Percentiles rank a stretch among this genome's conserved stretches.
These are phyloP conservation scores for Solanum appendiculatum DNA, from an alignment of 257 asterid species.

Conservation along the genomic window DNA sequence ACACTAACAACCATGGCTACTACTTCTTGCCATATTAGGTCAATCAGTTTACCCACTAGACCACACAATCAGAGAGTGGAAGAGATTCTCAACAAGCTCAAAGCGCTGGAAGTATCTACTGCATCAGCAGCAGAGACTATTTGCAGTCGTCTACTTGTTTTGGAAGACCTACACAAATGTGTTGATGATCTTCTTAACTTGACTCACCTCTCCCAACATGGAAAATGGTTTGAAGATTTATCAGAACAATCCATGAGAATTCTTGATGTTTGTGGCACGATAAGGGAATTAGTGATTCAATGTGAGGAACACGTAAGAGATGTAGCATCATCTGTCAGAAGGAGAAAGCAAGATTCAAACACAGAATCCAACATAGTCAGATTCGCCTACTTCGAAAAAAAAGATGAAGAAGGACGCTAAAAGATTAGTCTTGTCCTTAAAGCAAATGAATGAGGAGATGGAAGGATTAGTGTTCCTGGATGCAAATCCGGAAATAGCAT, in stretches of 20 bases:
- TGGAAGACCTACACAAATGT: slow-evolving; percentile 5
- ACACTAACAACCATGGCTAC: background rate
- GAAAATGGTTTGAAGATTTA: slow-evolving; percentile 10
- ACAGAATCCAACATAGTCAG: background rate
- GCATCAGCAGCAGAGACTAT: background rate
- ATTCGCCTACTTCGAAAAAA: background rate
- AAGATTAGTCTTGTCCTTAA: slow-evolving; percentile 8
- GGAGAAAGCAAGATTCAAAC: slow-evolving; percentile 15
- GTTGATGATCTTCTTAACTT: slow-evolving; percentile 20
- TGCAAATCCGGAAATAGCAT: slow-evolving; percentile 6
- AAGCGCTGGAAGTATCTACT: background rate
- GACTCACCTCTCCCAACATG: slow-evolving; percentile 10
- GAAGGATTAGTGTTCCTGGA: slow-evolving; percentile 1
- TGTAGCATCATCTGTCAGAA: slow-evolving; percentile 13
- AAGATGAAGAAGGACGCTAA: slow-evolving; percentile 16
- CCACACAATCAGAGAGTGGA: background rate
- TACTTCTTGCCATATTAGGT: background rate
- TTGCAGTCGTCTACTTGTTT: slow-evolving; percentile 2
- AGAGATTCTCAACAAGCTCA: slow-evolving; percentile 1
- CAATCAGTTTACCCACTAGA: background rate
- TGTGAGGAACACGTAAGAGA: slow-evolving; percentile 13
- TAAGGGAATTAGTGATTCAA: slow-evolving; percentile 7
- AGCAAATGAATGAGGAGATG: slow-evolving; percentile 10
- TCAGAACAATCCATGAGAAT: slow-evolving; percentile 8
- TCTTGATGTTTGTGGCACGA: slow-evolving; percentile 8